A percentile compares a stretch with the other conserved stretches of the same genome.
phyloP scores from a whole-genome alignment of 225 moss, liverwort and hornwort species.

The Pseudoscleropodium purum region DNA sequence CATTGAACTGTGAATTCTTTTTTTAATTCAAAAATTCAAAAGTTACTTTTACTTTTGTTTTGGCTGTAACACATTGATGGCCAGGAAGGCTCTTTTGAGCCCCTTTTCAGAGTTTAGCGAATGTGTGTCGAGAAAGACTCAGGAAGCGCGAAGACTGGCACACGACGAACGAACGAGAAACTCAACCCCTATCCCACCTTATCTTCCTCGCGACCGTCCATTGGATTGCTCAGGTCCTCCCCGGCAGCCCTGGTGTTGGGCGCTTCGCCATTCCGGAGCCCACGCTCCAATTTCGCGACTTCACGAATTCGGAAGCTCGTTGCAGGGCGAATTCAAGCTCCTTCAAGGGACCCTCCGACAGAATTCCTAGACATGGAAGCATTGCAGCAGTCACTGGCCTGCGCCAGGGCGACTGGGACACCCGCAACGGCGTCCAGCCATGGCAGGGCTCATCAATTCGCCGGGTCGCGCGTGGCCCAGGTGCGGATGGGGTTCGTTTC shows the following conservation, averaged over 20 bases:
- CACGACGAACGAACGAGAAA: not conserved
- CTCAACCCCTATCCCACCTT: not conserved
- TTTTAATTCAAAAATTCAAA: too few relatives aligned
- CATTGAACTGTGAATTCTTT: too few relatives aligned
- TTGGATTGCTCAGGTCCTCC: not conserved
- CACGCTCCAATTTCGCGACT: not conserved
- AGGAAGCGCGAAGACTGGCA: not conserved
- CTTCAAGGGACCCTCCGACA: not conserved
- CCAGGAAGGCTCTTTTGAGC: not conserved
- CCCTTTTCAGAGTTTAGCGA: too few relatives aligned
- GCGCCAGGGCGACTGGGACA: not conserved
- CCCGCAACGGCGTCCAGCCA: not conserved
- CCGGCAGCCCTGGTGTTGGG: not conserved
- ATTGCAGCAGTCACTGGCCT: constrained; percentile 14
- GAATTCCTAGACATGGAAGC: constrained; percentile 18
- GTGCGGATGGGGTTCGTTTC: constrained; percentile 26
- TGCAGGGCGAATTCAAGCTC: not conserved
- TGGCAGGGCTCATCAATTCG: not conserved
- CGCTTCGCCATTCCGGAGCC: not conserved
- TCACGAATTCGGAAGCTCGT: not conserved
- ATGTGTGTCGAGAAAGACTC: not conserved
- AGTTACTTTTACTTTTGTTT: too few relatives aligned
- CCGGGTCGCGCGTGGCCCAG: constrained; percentile 15
- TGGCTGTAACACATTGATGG: not conserved
- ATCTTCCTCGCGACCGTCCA: not conserved